Percentiles rank a stretch among this genome's conserved stretches.
phyloP scores from a whole-genome alignment of 257 asterid genomes.

The Solanum pinnatisectum region DNA sequence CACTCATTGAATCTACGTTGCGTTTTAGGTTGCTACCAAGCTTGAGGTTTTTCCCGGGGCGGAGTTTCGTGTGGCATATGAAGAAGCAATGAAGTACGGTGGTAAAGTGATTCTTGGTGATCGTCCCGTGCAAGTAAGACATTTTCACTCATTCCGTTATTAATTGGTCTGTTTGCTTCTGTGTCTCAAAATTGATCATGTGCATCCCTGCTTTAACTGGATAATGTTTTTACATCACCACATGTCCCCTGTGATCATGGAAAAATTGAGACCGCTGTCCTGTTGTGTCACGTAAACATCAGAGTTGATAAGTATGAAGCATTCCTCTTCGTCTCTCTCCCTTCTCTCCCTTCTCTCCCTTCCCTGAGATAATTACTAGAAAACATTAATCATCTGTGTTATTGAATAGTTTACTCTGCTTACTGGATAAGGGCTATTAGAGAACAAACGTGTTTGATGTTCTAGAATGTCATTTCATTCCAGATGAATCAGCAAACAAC shows the following conservation, averaged over 20 bases:
- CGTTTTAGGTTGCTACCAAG: conserved; percentile 64
- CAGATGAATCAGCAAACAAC: neutral
- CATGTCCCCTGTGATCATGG: neutral
- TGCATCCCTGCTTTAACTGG: neutral
- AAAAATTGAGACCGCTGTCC: neutral
- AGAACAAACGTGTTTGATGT: neutral
- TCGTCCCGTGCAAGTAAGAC: conserved; percentile 75
- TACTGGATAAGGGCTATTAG: neutral
- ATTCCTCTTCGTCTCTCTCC: neutral
- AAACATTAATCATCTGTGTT: neutral
- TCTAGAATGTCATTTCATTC: neutral
- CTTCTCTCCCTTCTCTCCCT: neutral
- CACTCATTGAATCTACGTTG: neutral
- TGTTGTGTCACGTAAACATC: neutral
- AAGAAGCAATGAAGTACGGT: conserved; percentile 88
- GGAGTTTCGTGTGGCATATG: conserved; percentile 93
- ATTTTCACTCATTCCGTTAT: neutral
- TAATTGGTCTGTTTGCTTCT: neutral
- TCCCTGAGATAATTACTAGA: neutral
- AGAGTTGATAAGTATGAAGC: neutral
- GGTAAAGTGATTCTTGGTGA: conserved; percentile 95
- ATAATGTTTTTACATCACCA: neutral
- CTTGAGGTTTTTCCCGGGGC: conserved; percentile 93
- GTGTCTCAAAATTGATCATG: neutral
- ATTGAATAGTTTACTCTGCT: neutral